Evolutionary conservation across 2,329 filamentous ascomycete genomes (phyloP).

Genomic region (Clathrospora elynae): DNA sequence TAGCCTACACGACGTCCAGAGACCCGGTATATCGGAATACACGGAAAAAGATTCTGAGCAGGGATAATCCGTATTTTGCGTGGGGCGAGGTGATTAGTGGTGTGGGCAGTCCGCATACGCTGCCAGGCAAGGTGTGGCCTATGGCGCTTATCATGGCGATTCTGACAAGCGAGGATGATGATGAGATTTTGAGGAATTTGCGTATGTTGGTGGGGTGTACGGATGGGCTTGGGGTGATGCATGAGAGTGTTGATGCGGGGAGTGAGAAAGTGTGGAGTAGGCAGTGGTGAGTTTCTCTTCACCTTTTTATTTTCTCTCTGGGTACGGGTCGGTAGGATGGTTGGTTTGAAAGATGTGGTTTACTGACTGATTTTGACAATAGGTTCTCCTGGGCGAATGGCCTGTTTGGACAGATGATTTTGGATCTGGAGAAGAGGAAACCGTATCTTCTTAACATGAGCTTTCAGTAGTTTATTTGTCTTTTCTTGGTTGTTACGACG

Average conservation of each 20-base stretch:
- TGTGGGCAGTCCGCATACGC: conserved; percentile 54
- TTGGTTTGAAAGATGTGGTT: no score
- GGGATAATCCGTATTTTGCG: conserved; percentile 56
- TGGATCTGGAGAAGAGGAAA: conserved; percentile 52
- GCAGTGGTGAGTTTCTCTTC: no score
- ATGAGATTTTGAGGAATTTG: conserved; percentile 52
- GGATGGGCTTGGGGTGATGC: conserved; percentile 55
- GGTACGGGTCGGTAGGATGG: no score
- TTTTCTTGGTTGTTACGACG: no score
- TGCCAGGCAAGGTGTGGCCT: conserved; percentile 55
- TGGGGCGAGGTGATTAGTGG: conserved; percentile 53
- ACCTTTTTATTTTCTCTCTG: no score
- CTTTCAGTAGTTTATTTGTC: no score
- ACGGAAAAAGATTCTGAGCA: conserved; percentile 49
- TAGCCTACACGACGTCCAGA: conserved; percentile 57
- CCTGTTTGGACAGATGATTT: conserved; percentile 55
- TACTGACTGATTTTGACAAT: conserved; percentile 25
- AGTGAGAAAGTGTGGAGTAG: conserved; percentile 51
- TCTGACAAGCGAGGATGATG: conserved; percentile 54
- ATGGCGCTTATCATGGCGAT: conserved; percentile 58
- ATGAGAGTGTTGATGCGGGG: conserved; percentile 56
- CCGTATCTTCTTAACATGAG: conserved; percentile 49
- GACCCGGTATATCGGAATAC: conserved; percentile 54
- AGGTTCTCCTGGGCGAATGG: conserved; percentile 60
- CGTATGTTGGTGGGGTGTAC: conserved; percentile 54